Percentiles rank a stretch among this genome's conserved stretches.
These are phyloP conservation scores for Aspergillus hortae DNA, from an alignment of 2,329 filamentous ascomycete genomes.

Conservation along the genomic window DNA sequence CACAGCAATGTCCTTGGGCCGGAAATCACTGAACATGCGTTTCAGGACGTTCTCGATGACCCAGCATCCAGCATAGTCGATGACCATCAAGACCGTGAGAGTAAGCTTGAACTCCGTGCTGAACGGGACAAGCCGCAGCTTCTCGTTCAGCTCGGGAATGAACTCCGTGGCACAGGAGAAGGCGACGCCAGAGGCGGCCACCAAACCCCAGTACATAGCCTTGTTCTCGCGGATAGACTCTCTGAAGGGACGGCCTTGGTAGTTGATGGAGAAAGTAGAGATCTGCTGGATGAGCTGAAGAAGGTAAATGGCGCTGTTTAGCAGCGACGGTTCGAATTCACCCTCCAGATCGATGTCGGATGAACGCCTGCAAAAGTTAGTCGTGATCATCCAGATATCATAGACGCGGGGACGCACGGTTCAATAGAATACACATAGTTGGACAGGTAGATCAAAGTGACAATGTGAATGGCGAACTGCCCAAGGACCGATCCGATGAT, in stretches of 20 bases:
- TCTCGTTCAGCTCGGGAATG: conserved; percentile 89
- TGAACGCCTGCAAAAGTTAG: conserved; percentile 43
- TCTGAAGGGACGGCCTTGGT: conserved; percentile 96
- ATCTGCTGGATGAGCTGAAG: conserved; percentile 98
- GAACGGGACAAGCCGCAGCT: conserved; percentile 90
- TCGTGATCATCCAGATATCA: conserved; percentile 29
- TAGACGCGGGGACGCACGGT: conserved; percentile 58
- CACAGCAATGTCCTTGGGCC: conserved; percentile 87
- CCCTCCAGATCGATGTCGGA: conserved; percentile 82
- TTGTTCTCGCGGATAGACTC: conserved; percentile 93
- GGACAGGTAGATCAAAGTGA: conserved; percentile 89
- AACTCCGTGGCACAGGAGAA: conserved; percentile 96
- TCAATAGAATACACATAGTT: conserved; percentile 81
- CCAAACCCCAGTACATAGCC: conserved; percentile 96
- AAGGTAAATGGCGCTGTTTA: conserved; percentile 96
- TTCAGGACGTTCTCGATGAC: conserved; percentile 85
- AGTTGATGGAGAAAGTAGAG: conserved; percentile 98
- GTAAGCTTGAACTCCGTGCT: conserved; percentile 81
- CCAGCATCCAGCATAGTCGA: conserved; percentile 86
- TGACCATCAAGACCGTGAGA: conserved; percentile 77
- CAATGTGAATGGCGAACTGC: conserved; percentile 94
- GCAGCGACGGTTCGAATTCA: conserved; percentile 86
- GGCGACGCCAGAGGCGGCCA: conserved; percentile 83
- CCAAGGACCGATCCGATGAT: conserved; percentile 97
- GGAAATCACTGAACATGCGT: conserved; percentile 81